phyloP scores from a whole-genome alignment of 148 eudicot species.

The Chenopodium album region DNA sequence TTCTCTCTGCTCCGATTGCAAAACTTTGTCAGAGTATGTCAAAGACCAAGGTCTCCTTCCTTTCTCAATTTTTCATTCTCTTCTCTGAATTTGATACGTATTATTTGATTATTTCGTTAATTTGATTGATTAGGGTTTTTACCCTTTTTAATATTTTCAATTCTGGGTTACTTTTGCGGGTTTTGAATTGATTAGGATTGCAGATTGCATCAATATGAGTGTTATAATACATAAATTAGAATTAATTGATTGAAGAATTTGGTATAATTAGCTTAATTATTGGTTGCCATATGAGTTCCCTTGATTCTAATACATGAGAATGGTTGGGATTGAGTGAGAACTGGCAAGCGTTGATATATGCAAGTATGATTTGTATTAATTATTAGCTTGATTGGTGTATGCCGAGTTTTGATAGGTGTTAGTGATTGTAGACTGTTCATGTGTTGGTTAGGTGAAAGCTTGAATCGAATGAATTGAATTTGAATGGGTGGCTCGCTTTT shows the following conservation, averaged over 20 bases:
- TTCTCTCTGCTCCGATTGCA: slow-evolving; percentile 87
- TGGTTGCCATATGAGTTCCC: neutral
- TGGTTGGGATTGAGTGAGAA: neutral
- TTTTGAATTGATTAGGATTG: neutral
- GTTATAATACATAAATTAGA: neutral
- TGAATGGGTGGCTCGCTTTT: neutral
- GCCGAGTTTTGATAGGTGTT: too few relatives aligned
- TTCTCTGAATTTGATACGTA: too few relatives aligned
- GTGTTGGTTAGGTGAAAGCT: neutral
- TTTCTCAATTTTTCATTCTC: too few relatives aligned
- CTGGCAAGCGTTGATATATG: too few relatives aligned
- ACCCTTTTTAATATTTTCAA: too few relatives aligned
- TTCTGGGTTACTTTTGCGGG: too few relatives aligned
- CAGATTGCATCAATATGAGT: neutral
- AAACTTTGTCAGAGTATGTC: slow-evolving; percentile 69
- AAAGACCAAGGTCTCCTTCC: slow-evolving; percentile 66
- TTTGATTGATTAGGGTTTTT: neutral
- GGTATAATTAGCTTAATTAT: neutral
- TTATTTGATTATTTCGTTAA: neutral
- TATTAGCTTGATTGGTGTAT: too few relatives aligned
- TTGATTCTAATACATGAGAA: neutral
- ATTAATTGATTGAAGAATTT: neutral
- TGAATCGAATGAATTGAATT: neutral
- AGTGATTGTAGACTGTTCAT: neutral
- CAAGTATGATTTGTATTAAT: too few relatives aligned